Conservation (phyloP, 1,284 basidiomycete genomes). For the Sporisorium exsertum region DNA sequence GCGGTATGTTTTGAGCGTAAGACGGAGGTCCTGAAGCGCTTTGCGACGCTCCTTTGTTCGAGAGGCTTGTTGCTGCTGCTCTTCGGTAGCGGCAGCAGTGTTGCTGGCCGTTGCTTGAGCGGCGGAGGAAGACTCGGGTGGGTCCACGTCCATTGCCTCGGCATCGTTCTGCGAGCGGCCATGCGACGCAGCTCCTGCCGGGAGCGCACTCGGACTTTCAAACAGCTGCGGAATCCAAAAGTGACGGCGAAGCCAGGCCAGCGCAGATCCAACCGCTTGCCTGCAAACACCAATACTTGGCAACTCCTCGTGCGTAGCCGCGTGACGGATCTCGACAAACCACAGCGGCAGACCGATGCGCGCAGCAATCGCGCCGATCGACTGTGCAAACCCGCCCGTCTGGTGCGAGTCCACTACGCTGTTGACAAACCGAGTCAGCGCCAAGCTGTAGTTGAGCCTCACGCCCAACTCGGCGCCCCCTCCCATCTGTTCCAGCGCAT, state of each 20-base stretch:
- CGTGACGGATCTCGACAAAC: constrained; percentile 94
- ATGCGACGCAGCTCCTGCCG: neutral
- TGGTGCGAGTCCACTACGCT: constrained; percentile 86
- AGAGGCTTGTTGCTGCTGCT: constrained; percentile 12
- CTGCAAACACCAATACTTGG: constrained; percentile 85
- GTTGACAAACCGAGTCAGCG: constrained; percentile 79
- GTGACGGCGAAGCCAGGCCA: constrained; percentile 58
- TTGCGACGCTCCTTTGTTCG: constrained; percentile 22
- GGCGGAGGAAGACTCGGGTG: constrained; percentile 15
- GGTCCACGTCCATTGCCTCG: constrained; percentile 15
- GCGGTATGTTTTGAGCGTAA: constrained; percentile 50
- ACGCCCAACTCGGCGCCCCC: constrained; percentile 43
- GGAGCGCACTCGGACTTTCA: constrained; percentile 14
- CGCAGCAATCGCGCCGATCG: constrained; percentile 87
- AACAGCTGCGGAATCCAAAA: constrained; percentile 59
- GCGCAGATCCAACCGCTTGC: constrained; percentile 75
- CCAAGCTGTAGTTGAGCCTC: constrained; percentile 57
- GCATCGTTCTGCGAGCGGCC: neutral
- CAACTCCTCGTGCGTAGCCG: constrained; percentile 94
- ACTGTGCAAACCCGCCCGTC: constrained; percentile 80
- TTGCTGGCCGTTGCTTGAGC: constrained; percentile 1
- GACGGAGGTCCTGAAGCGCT: constrained; percentile 29
- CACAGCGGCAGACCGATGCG: constrained; percentile 87
- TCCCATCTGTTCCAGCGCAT: constrained; percentile 48
- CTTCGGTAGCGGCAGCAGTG: neutral